Base-by-base conservation (phyloP, 2,329 filamentous ascomycete genomes). In the Phoma sp. region DNA sequence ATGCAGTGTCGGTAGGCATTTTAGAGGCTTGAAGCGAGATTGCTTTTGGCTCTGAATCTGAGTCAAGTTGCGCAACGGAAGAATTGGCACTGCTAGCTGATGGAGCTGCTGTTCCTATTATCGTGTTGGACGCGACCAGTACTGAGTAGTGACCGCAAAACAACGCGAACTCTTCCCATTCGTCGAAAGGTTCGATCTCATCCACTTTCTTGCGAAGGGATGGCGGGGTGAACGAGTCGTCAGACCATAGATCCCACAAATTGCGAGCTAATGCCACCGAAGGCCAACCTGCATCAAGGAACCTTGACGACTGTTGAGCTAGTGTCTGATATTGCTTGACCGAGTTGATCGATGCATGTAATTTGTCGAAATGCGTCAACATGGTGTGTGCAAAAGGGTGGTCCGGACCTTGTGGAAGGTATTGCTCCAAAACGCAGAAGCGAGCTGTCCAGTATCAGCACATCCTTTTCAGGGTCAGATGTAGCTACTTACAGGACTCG, bases 81-180 rank as follows among this genome's bases (percentile, higher is more conserved):
- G 32, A n/a, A 25, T 22, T 30, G 37, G 33, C 39, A 43, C 24
- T 47, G 42, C 33, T 29, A 42, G 7, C 14, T 33, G 43, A 33
- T 27, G 29, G 22, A 39, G 38, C 55, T 46, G 48, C 56, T 39
- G 60, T 32, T 56, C 41, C 35, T 50, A 53, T 41, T 47, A 60
- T 58, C 49, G 56, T 59, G 64, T 76, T 85, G 37, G 78, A 81
- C 11, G 91, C 90, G 18, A 86, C 80, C 7, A 96, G 80, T 38
- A 97, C 76, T 63, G 93, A 89, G 73, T 96, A 96, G 74, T 97
- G 93, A 30, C 87, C 86, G 2, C 85, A 86, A 72, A 96, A 96
- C 0, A 96, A 79, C 2, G 89, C 87, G 69, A 97, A 92, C 67
- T 97, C 93, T 74, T 98, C 93, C 91, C 91, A 96, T 75, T 97